Conservation (phyloP, 768 basidiomycete genomes). For the Agaricus subrufescens region DNA sequence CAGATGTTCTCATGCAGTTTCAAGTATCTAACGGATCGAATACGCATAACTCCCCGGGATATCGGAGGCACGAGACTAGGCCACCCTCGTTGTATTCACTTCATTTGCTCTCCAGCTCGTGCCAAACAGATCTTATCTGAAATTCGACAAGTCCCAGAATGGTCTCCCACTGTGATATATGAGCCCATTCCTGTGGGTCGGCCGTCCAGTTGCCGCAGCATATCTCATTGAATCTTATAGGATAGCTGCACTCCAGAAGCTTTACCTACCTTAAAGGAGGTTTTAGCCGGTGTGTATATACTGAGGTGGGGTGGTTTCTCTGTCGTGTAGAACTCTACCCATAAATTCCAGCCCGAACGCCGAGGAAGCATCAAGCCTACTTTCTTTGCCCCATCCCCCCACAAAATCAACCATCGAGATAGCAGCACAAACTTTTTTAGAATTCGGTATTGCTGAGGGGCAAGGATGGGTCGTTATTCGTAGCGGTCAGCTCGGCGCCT, state of each 20-base stretch:
- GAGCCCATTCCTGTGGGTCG: conserved; percentile 76
- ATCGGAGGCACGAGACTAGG: conserved; percentile 48
- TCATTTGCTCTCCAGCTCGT: conserved; percentile 78
- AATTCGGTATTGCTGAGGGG: conserved; percentile 51
- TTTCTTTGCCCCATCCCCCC: conserved; percentile 48
- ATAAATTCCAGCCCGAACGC: conserved; percentile 69
- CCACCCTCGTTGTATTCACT: conserved; percentile 60
- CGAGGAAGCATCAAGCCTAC: conserved; percentile 69
- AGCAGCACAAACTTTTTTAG: conserved; percentile 60
- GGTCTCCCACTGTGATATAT: conserved; percentile 69
- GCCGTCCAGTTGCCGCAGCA: neutral
- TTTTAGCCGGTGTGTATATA: conserved; percentile 57
- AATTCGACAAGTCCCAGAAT: conserved; percentile 43
- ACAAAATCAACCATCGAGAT: conserved; percentile 54
- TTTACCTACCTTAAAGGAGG: conserved; percentile 56
- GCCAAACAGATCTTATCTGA: conserved; percentile 66
- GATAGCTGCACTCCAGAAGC: conserved; percentile 78
- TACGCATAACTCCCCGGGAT: conserved; percentile 70
- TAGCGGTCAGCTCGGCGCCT: conserved; percentile 70
- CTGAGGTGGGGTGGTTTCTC: conserved; percentile 47
- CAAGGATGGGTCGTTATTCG: conserved; percentile 68
- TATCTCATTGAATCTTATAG: conserved; percentile 28
- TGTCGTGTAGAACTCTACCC: neutral
- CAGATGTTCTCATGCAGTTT: conserved; percentile 43
- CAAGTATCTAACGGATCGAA: conserved; percentile 68